Evolutionary conservation across 2,329 filamentous ascomycete species (phyloP).

Genomic region (Paramyrothecium roridum): DNA sequence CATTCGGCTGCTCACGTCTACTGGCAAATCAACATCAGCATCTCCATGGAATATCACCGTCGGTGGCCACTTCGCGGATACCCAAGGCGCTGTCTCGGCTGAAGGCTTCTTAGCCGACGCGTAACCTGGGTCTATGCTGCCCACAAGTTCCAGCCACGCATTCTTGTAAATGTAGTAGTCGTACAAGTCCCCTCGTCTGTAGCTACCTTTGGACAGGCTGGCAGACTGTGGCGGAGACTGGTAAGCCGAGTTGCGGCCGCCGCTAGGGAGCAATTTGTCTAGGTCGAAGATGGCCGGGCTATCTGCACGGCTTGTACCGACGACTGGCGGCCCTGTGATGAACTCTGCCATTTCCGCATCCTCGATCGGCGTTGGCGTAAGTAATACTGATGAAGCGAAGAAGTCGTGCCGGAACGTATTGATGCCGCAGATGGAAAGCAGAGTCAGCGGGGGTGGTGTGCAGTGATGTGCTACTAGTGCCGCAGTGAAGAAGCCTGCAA

Average conservation of each 20-base stretch:
- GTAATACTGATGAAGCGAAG: constrained; percentile 28
- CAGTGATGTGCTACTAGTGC: constrained; percentile 23
- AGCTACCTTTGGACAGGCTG: background rate
- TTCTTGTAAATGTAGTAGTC: constrained; percentile 30
- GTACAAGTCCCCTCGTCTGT: constrained; percentile 20
- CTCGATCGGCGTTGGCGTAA: constrained; percentile 20
- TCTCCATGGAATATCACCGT: constrained; percentile 31
- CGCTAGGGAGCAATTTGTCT: constrained; percentile 21
- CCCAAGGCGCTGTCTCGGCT: constrained; percentile 6
- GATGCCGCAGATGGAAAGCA: constrained; percentile 31
- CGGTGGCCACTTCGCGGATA: constrained; percentile 23
- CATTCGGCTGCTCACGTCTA: constrained; percentile 23
- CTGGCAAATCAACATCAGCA: constrained; percentile 21
- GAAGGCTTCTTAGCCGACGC: constrained; percentile 17
- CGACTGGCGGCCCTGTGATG: constrained; percentile 16
- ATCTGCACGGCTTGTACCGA: constrained; percentile 14
- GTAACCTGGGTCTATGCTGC: constrained; percentile 25
- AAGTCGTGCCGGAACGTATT: constrained; percentile 30
- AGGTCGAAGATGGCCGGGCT: constrained; percentile 17
- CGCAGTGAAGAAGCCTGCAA: constrained; percentile 27
- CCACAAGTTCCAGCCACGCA: constrained; percentile 20
- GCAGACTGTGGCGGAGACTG: background rate
- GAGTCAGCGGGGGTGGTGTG: constrained; percentile 22
- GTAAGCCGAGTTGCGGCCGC: constrained; percentile 20
- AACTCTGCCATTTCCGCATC: constrained; percentile 17